Conservation (phyloP, 306 rosid species). For the Quercus engelmannii region DNA sequence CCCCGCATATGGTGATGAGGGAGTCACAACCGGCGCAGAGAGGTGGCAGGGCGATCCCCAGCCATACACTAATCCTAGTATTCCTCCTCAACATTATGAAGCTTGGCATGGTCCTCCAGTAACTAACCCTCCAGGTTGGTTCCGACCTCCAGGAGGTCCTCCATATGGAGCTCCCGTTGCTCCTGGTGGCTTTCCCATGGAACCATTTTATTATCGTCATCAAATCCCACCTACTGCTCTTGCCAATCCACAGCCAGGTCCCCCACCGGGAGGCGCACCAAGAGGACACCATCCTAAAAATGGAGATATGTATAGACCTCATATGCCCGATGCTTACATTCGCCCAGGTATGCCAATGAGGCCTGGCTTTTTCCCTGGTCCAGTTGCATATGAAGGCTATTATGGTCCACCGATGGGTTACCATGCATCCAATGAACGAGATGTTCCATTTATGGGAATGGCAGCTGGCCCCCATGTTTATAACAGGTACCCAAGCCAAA, state of each 20-base stretch:
- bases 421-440: slow-evolving; percentile 70
- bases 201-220: slow-evolving; percentile 79
- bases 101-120: slow-evolving; percentile 78
- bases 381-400: slow-evolving; percentile 75
- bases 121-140: slow-evolving; percentile 85
- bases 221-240: slow-evolving; percentile 69
- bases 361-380: slow-evolving; percentile 85
- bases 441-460: slow-evolving; percentile 74
- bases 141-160: slow-evolving; percentile 77
- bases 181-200: slow-evolving; percentile 82
- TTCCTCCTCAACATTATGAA: slow-evolving; percentile 72
- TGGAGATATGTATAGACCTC: slow-evolving; percentile 87
- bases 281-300: slow-evolving; percentile 76
- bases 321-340: slow-evolving; percentile 73
- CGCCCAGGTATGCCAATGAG: slow-evolving; percentile 79
- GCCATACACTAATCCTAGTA: slow-evolving; percentile 58
- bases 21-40: slow-evolving; percentile 54
- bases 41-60: slow-evolving; percentile 83
- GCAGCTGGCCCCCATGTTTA: slow-evolving; percentile 55
- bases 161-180: slow-evolving; percentile 72
- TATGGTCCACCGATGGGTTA: slow-evolving; percentile 73
- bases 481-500: slow-evolving; percentile 58
- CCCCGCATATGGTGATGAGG: slow-evolving; percentile 56
- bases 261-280: slow-evolving; percentile 69
- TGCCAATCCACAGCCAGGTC: slow-evolving; percentile 55